Base-by-base conservation (phyloP, 306 rosid genomes). In the Corylus americana region DNA sequence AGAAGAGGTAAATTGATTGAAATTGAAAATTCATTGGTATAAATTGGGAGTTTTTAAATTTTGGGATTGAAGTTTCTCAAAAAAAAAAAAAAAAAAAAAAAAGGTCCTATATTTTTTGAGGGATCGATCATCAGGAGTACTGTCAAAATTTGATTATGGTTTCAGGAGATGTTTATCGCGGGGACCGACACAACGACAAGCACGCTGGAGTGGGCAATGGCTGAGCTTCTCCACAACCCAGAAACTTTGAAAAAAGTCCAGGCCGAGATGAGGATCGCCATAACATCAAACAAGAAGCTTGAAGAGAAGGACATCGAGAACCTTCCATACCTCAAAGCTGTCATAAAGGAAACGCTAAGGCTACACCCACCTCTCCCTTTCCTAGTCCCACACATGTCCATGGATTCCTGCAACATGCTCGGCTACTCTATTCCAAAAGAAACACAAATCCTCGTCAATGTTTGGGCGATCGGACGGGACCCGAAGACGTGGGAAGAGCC, bases 351-450 rank as follows among this genome's bases (percentile, higher is more conserved):
- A 73, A 94, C 98, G 8, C 81, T 94, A 45, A 88, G 97, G 48
- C 93, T 94, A 35, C 98, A 94, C 82, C 97, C 98, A 29, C 98
- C 98, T n/a, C 93, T 94, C 62, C 98, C 98, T 27, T 84, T 94
- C 77, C 50, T 94, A 74, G 97, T 94, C 66, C 98, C 98, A 22
- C 97, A 87, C 83, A 91, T 88, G 98, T 97, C 97, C 70, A 82
- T 85, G 92, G 88, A 88, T 27, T 72, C 89, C 1, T 82, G 96
- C 78, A 68, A 79, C 8, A 79, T 94, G 82, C 81, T 70, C 10
- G 93, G 92, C 68, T 87, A 87, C 75, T 8, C 53, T n/a, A 89
- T 94, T 50, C 97, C 98, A 1, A 87, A 92, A 68, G 87, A 84
- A 14, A 88, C 98, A 1, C 97, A 94, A 67, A 57, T 92, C 45